These are phyloP conservation scores for Scheffersomyces insectosa DNA, from an alignment of 1,139 yeast species.

Conservation along the genomic window DNA sequence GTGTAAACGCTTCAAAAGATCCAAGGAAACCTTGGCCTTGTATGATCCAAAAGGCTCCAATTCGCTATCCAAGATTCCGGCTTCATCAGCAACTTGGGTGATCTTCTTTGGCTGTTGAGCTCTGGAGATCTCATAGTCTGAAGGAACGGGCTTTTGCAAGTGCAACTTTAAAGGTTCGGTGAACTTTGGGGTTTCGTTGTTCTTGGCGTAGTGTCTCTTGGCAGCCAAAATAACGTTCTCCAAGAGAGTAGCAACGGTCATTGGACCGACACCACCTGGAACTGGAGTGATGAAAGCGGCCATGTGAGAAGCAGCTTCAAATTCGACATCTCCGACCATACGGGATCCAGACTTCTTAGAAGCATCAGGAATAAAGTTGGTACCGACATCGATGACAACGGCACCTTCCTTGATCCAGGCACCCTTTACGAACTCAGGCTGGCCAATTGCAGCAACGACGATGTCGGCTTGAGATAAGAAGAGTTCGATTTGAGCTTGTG, in stretches of 20 bases:
- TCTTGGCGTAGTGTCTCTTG: constrained; percentile 47
- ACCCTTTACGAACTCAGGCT: constrained; percentile 78
- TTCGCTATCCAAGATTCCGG: constrained; percentile 80
- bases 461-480: constrained; percentile 78
- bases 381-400: constrained; percentile 94
- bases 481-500: constrained; percentile 52
- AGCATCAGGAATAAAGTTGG: constrained; percentile 79
- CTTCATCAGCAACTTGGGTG: constrained; percentile 76
- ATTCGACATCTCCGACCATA: constrained; percentile 94
- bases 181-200: constrained; percentile 51
- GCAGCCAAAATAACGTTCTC: constrained; percentile 88
- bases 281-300: constrained; percentile 90
- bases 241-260: constrained; percentile 96
- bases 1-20: constrained; percentile 69
- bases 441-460: constrained; percentile 90
- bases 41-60: constrained; percentile 89
- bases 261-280: constrained; percentile 99
- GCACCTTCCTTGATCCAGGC: constrained; percentile 86
- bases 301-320: constrained; percentile 58
- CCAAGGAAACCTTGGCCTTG: constrained; percentile 87
- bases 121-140: constrained; percentile 90
- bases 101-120: constrained; percentile 87
- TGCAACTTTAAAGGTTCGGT: constrained; percentile 65
- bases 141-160: constrained; percentile 80
- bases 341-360: constrained; percentile 80